phyloP scores from a whole-genome alignment of 495 filamentous ascomycete species.

The Glutinoglossum americanum region DNA sequence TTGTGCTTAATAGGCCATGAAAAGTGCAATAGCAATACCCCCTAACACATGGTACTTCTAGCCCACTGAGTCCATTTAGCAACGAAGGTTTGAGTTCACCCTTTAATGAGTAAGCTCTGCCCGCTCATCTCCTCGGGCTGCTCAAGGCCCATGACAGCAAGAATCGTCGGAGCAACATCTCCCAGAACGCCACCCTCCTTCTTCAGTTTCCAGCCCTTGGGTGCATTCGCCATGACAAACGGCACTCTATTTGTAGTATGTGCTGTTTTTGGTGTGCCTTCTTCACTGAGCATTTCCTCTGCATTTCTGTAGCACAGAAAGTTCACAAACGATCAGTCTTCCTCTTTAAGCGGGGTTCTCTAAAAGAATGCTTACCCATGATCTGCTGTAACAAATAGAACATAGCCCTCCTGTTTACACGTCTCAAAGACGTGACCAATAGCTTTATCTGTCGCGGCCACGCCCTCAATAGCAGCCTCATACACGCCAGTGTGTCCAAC shows the following conservation, averaged over 20 bases:
- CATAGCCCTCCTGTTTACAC: conserved; percentile 79
- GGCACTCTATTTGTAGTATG: conserved; percentile 96
- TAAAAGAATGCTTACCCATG: conserved; percentile 41
- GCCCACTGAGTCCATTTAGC: background rate
- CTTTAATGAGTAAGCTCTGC: conserved; percentile 57
- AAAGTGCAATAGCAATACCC: background rate
- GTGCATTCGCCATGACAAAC: conserved; percentile 94
- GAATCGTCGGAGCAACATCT: conserved; percentile 83
- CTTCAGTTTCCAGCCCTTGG: conserved; percentile 69
- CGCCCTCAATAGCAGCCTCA: conserved; percentile 76
- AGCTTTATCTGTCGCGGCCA: conserved; percentile 70
- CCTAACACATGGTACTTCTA: background rate
- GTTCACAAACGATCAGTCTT: background rate
- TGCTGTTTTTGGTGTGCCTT: conserved; percentile 89
- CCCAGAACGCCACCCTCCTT: conserved; percentile 74
- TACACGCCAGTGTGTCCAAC: conserved; percentile 97
- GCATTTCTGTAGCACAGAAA: conserved; percentile 40
- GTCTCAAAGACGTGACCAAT: conserved; percentile 80
- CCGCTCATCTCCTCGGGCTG: conserved; percentile 88
- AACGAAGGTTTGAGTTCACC: conserved; percentile 20
- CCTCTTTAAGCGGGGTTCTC: background rate
- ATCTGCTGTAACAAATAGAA: conserved; percentile 85
- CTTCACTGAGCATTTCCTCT: conserved; percentile 94
- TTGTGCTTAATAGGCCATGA: too few relatives aligned
- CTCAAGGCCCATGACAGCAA: conserved; percentile 74